A percentile compares a stretch with the other conserved stretches of the same genome.
These are phyloP conservation scores for Mycena indigotica DNA, from an alignment of 768 basidiomycete genomes.

Conservation along the genomic window DNA sequence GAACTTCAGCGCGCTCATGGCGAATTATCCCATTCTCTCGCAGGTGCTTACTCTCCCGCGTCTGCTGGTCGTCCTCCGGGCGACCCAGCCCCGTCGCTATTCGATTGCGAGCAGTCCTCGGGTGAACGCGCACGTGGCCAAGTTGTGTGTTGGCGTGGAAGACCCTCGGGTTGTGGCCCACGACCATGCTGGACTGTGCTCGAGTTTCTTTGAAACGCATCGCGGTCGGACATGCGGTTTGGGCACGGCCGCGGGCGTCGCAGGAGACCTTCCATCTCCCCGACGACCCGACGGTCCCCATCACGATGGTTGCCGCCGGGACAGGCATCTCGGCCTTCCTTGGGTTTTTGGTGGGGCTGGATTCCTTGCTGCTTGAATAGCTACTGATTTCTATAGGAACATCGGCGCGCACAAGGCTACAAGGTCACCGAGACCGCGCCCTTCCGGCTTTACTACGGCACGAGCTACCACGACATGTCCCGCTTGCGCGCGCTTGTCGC, in stretches of 20 bases:
- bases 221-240: constrained; percentile 8
- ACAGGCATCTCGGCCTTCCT: constrained; percentile 17
- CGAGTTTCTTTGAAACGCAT: constrained; percentile 13
- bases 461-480: constrained; percentile 17
- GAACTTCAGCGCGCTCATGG: constrained; percentile 10
- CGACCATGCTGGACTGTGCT: constrained; percentile 15
- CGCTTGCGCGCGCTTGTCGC: constrained; percentile 8
- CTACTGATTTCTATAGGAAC: constrained; percentile 6
- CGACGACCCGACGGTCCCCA: constrained; percentile 9
- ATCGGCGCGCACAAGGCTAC: constrained; percentile 17
- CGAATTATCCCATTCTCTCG: constrained; percentile 9
- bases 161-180: constrained; percentile 1
- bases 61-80: constrained; percentile 11
- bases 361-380: neutral
- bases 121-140: constrained; percentile 2
- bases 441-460: constrained; percentile 16
- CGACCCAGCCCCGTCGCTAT: constrained; percentile 16
- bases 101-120: constrained; percentile 19
- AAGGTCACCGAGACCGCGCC: constrained; percentile 11
- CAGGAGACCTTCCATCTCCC: constrained; percentile 18
- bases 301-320: constrained; percentile 16
- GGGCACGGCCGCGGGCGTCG: constrained; percentile 8
- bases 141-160: constrained; percentile 18
- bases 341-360: constrained; percentile 18
- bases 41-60: constrained; percentile 10